These are phyloP conservation scores for Setaria viridis DNA, from an alignment of 202 grass and related monocot species.

Conservation along the genomic window DNA sequence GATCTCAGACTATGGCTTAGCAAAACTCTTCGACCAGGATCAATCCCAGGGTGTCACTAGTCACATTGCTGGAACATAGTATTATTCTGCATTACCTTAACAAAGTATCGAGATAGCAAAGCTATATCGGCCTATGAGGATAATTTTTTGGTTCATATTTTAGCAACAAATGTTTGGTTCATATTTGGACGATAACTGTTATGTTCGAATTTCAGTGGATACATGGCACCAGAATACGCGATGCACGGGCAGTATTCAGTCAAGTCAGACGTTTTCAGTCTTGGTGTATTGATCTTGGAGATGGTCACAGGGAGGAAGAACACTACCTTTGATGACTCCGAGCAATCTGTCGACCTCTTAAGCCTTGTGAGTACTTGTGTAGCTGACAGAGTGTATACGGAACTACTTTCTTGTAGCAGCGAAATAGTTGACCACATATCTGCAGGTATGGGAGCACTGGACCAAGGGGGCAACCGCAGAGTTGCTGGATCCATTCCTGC, in stretches of 20 bases:
- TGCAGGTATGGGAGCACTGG: conserved; percentile 55
- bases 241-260: conserved; percentile 55
- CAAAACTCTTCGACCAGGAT: conserved; percentile 49
- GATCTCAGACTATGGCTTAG: conserved; percentile 65
- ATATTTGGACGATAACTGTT: not conserved
- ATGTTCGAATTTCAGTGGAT: conserved; percentile 38
- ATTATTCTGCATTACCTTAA: not conserved
- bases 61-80: conserved; percentile 63
- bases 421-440: not conserved
- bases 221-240: conserved; percentile 63
- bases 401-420: too few species aligned
- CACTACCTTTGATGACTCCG: conserved; percentile 13
- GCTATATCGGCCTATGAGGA: not conserved
- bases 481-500: conserved; percentile 38
- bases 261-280: conserved; percentile 55
- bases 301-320: conserved; percentile 62
- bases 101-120: not conserved
- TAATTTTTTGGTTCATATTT: not conserved
- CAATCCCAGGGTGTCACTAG: conserved; percentile 52
- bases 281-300: conserved; percentile 59
- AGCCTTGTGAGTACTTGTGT: conserved; percentile 49
- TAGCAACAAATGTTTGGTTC: conserved; percentile 6
- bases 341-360: conserved; percentile 45
- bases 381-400: too few species aligned
- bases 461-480: conserved; percentile 34